Evolutionary conservation across 345 rosid species (phyloP).

Genomic region (Crucihimalaya himalaica): DNA sequence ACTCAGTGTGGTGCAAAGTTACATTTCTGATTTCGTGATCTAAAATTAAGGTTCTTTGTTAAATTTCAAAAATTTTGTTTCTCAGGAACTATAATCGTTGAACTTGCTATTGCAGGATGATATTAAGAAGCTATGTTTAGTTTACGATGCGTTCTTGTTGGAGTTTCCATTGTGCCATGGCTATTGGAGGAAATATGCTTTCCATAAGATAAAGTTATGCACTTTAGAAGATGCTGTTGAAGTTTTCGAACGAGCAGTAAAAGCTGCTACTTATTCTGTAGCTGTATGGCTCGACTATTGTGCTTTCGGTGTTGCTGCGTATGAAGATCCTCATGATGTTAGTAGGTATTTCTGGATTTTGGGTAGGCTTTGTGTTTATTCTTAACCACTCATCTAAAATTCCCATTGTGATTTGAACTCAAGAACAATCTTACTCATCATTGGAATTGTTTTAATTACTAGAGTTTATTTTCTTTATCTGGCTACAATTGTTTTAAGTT

Average conservation of each 20-base stretch:
- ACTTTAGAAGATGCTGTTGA: conserved; percentile 60
- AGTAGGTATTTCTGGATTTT: conserved; percentile 56
- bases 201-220: conserved; percentile 58
- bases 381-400: neutral
- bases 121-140: conserved; percentile 55
- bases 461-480: neutral
- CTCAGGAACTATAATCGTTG: neutral
- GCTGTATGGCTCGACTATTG: conserved; percentile 81
- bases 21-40: neutral
- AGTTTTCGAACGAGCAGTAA: conserved; percentile 72
- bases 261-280: conserved; percentile 70
- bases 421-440: neutral
- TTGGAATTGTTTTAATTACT: neutral
- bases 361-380: conserved; percentile 9
- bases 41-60: neutral
- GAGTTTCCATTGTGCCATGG: conserved; percentile 85
- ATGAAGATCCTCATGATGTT: conserved; percentile 70
- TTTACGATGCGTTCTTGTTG: conserved; percentile 75
- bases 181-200: conserved; percentile 85
- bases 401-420: neutral
- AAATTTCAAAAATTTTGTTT: neutral
- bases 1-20: conserved; percentile 1
- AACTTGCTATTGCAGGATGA: conserved; percentile 60
- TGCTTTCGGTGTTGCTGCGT: conserved; percentile 52
- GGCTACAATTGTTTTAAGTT: neutral